Percentiles rank a stretch among this genome's conserved stretches.
Conservation (phyloP, 2,329 filamentous ascomycete species). For the Colletotrichum lentis region DNA sequence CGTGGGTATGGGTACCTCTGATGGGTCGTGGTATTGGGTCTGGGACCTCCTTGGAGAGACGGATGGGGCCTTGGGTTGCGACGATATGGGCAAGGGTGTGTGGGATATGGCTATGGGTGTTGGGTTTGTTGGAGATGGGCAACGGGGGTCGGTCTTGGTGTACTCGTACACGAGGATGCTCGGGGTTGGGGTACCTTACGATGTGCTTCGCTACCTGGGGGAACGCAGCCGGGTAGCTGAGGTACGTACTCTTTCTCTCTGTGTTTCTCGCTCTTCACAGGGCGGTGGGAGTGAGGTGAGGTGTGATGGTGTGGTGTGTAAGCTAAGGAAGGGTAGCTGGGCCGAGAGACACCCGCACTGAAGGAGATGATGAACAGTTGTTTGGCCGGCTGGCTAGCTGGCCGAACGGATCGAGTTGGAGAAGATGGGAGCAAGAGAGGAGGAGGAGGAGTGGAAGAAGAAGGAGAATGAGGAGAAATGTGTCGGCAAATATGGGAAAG, state of each 20-base stretch:
- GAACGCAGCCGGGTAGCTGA: conserved; percentile 18
- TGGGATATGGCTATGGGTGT: conserved; percentile 31
- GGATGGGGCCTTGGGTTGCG: conserved; percentile 24
- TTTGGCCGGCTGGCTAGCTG: background rate
- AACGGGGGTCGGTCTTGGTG: conserved; percentile 14
- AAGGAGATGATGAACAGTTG: background rate
- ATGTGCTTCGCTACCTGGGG: conserved; percentile 8
- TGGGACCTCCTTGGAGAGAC: conserved; percentile 31
- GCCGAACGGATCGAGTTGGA: background rate
- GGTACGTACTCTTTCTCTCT: conserved; percentile 27
- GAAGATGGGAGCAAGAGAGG: background rate
- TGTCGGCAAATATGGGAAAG: conserved; percentile 1
- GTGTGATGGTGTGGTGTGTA: background rate
- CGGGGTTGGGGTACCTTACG: conserved; percentile 30
- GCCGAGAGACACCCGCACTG: background rate
- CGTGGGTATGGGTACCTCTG: background rate
- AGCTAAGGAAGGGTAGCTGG: background rate
- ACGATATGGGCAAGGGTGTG: conserved; percentile 14
- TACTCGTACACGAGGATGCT: conserved; percentile 5
- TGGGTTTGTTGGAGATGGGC: conserved; percentile 22
- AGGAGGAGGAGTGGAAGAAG: background rate
- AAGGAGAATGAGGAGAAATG: background rate
- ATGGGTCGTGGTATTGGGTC: conserved; percentile 18
- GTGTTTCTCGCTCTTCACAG: background rate
- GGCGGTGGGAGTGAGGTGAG: background rate